Conservation (phyloP, 192 early-diverging fungal genomes). For the Umbelopsis vinacea region DNA sequence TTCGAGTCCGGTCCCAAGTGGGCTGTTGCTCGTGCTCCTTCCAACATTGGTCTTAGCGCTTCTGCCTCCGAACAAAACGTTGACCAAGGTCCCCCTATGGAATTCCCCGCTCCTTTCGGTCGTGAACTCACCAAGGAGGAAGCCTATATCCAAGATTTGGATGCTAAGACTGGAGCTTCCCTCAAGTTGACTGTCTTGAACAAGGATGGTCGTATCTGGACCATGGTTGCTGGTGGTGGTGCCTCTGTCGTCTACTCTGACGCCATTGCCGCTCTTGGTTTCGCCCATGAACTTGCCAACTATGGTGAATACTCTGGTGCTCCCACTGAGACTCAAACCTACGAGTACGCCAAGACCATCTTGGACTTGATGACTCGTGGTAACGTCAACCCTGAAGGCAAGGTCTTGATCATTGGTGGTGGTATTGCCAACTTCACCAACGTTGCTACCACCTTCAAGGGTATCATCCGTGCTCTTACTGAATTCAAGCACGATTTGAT, state of each 20-base stretch:
- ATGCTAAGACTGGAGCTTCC: constrained; percentile 98
- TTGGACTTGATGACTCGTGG: constrained; percentile 97
- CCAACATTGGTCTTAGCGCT: constrained; percentile 49
- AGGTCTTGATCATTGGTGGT: constrained; percentile 97
- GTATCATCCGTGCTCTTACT: constrained; percentile 91
- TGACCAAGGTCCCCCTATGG: constrained; percentile 85
- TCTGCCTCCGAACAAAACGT: constrained; percentile 45
- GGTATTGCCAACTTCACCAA: constrained; percentile 99
- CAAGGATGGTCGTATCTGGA: constrained; percentile 95
- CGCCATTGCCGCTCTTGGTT: constrained; percentile 97
- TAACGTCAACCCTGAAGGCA: constrained; percentile 81
- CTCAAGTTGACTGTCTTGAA: constrained; percentile 98
- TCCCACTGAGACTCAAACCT: constrained; percentile 98
- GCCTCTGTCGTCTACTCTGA: constrained; percentile 98
- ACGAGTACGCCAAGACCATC: constrained; percentile 99
- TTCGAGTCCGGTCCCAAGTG: constrained; percentile 97
- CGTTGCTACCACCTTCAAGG: constrained; percentile 99
- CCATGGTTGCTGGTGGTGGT: constrained; percentile 99
- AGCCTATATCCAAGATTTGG: constrained; percentile 96
- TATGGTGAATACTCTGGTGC: constrained; percentile 99
- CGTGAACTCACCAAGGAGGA: constrained; percentile 96
- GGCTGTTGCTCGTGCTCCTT: constrained; percentile 80
- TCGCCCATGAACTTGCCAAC: constrained; percentile 94
- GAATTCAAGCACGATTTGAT: constrained; percentile 92
- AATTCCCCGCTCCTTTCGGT: constrained; percentile 98